Conservation (phyloP, 495 filamentous ascomycete genomes). For the Sphaerosporella brunnea region DNA sequence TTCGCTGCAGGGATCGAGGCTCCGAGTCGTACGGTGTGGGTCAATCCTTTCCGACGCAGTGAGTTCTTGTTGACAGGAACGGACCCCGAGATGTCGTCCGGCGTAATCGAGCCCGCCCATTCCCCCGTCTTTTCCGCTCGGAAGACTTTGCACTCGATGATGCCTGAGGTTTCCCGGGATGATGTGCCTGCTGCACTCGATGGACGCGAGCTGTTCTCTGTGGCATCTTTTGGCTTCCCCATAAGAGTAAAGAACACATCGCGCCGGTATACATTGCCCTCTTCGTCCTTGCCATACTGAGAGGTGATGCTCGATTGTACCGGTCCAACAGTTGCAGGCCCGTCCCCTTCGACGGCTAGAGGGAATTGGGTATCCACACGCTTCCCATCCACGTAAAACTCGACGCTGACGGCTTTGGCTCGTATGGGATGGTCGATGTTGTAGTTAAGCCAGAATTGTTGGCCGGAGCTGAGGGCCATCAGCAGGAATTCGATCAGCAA, state of each 20-base stretch:
- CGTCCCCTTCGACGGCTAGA: constrained; percentile 1
- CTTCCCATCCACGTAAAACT: constrained; percentile 20
- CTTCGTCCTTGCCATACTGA: constrained; percentile 10
- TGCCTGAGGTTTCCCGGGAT: constrained; percentile 6
- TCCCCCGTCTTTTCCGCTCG: constrained; percentile 12
- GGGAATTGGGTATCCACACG: constrained; percentile 20
- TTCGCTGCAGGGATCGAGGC: constrained; percentile 9
- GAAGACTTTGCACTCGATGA: constrained; percentile 22
- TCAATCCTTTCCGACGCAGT: constrained; percentile 4
- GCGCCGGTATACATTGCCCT: constrained; percentile 10
- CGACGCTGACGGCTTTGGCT: constrained; percentile 11
- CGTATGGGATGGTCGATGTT: constrained; percentile 12
- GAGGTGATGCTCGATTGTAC: constrained; percentile 19
- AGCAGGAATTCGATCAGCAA: no score
- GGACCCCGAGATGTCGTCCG: constrained; percentile 8
- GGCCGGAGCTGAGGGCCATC: constrained; percentile 3
- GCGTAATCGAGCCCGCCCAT: constrained; percentile 7
- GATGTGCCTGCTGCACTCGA: neutral
- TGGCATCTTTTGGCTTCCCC: neutral
- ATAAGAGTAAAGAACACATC: constrained; percentile 18
- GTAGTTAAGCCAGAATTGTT: constrained; percentile 22
- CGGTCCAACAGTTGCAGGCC: constrained; percentile 10
- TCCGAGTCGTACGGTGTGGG: constrained; percentile 12
- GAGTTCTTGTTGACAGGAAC: neutral
- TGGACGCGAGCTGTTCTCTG: no score